Percentiles rank a stretch among this genome's conserved stretches.
phyloP scores from a whole-genome alignment of 192 early-diverging fungal genomes.

The Coemansia erecta region DNA sequence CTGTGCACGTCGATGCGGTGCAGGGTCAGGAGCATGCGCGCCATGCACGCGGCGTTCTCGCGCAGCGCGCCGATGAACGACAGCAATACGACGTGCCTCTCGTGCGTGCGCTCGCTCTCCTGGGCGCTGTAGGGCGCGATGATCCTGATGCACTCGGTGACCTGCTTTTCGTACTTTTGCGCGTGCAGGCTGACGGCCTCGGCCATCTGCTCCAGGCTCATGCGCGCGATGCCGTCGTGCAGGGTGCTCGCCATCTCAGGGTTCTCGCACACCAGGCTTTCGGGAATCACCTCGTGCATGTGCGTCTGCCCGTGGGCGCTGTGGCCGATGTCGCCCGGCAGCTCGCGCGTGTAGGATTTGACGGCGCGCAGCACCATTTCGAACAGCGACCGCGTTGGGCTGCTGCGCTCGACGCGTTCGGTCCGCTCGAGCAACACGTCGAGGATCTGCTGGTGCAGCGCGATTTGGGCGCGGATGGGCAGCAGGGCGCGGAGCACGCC shows the following conservation, averaged over 20 bases:
- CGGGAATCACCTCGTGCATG: not conserved
- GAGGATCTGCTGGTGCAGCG: constrained; percentile 22
- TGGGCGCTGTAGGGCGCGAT: constrained; percentile 23
- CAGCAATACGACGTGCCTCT: constrained; percentile 28
- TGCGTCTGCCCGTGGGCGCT: not conserved
- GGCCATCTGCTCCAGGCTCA: constrained; percentile 29
- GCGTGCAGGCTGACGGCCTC: constrained; percentile 18
- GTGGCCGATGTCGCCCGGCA: not conserved
- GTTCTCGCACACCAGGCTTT: not conserved
- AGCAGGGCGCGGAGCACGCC: constrained; percentile 12
- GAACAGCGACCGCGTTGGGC: constrained; percentile 30
- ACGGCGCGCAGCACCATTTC: constrained; percentile 17
- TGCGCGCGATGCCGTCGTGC: constrained; percentile 4
- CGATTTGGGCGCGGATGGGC: constrained; percentile 24
- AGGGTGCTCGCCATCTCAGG: constrained; percentile 2
- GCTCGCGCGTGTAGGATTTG: not conserved
- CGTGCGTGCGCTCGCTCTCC: constrained; percentile 14
- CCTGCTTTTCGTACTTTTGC: constrained; percentile 21
- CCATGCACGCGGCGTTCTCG: constrained; percentile 33
- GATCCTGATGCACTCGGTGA: constrained; percentile 17
- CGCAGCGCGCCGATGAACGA: constrained; percentile 42
- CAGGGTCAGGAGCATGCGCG: constrained; percentile 19
- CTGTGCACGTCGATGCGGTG: constrained; percentile 18
- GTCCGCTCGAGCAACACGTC: constrained; percentile 18
- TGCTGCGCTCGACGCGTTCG: constrained; percentile 15